Base-by-base conservation (phyloP, 352 stramenopile species). In the Pythium rhizo-oryzae region DNA sequence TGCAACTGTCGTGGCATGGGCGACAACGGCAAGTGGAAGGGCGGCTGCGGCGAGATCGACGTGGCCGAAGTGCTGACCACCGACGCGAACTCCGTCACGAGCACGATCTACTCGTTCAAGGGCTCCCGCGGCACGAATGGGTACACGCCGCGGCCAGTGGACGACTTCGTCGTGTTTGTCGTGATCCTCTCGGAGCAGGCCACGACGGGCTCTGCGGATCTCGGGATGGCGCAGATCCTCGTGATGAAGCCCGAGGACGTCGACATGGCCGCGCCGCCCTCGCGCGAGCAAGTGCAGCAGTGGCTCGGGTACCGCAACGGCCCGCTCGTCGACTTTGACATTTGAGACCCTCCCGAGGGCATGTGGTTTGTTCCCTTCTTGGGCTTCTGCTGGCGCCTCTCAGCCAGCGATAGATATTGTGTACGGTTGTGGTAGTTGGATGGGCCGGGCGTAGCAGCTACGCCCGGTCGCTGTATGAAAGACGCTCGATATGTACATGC, bases 31-130 rank as follows among this genome's bases (percentile, higher is more conserved):
- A 61, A 62, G n/a, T 78, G 69, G 69, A 75, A 78, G 35, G 79
- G 79, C n/a, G 79, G 79, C 30, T 87, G 79, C 60, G 75, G 79
- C 9, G 79, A 87, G 44, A 56, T 87, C 7, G 77, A 87, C 54
- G 65, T 87, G 12, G 79, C 75, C 25, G 79, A 87, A 37, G 71
- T 80, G 19, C 52, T 87, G 18, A 37, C 64, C 4, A 43, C 49
- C 7, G 67, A 82, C 55, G 46, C 57, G 1, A 68, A 65, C 37
- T 63, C 59, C 24, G 51, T 86, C 51, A 77, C 76, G 19, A 84
- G 72, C 30, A 80, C 76, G 21, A 76, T 84, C 41, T 86, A 82
- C 61, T 86, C 73, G 23, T 80, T 86, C 52, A 77, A 86, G 46
- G 74, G 69, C 37, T 80, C 78, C 5, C 71, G 71, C 6, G 76